Base-by-base conservation (phyloP, 2,329 filamentous ascomycete species). In the Diaporthe destruens region DNA sequence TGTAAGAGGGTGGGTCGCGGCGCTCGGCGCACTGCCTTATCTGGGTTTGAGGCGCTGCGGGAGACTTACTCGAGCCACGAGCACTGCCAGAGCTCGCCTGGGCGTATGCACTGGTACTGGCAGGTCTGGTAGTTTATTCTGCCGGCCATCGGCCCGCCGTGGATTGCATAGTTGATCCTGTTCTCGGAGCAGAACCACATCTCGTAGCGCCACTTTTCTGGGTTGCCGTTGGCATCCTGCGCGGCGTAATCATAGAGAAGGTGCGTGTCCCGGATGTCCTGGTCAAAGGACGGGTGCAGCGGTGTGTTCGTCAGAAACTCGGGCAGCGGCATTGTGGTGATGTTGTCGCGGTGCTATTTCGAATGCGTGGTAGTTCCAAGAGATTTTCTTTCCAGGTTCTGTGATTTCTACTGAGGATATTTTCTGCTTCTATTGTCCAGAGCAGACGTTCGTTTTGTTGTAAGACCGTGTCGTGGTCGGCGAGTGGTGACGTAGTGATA, bases 161-260 rank as follows among this genome's bases (percentile, higher is more conserved):
- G 88, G 70, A 90, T 90, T 32, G 85, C 84, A 75, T 90, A 90
- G 72, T 90, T 85, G 61, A 89, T 84, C 6, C 87, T 84, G 69
- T 84, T 80, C 23, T 85, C 80, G n/a, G 85, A 88, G 76, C 87
- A 87, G 79, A 89, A 89, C 88, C 88, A 90, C 77, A 90, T 85
- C 73, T 90, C 88, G 75, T 90, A 90, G 1, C 87, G 84, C 89
- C 88, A 90, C 77, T 88, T 90, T 67, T 89, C 86, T 0, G 87
- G 84, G 6, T 86, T 86, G 12, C 87, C 86, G 1, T 84, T 71
- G 2, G 74, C 75, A 70, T 87, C 84, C 68, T 85, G 79, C 0
- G 86, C 87, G 53, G 85, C 82, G 75, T 90, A 89, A 75, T 90
- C 87, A 77, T 90, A 90, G 69, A 90, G 82, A 1, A 90, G 81